A percentile compares a stretch with the other conserved stretches of the same genome.
These are phyloP conservation scores for Tylopilus sp. DNA, from an alignment of 768 basidiomycete species.

Conservation along the genomic window DNA sequence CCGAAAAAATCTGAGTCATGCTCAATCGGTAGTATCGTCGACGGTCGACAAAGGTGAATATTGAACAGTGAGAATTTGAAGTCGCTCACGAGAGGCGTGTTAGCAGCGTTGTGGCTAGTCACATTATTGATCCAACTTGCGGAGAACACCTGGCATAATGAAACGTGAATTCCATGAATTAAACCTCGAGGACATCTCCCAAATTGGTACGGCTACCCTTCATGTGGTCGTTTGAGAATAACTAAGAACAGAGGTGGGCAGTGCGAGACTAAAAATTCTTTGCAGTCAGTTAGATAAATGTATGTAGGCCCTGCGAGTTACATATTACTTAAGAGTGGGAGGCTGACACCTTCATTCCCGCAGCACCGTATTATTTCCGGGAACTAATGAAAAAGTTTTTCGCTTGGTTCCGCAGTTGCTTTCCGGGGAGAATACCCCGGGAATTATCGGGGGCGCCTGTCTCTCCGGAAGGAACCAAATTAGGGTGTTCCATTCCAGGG, in stretches of 20 bases:
- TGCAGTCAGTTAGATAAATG: too few relatives aligned
- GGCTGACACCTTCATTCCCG: neutral
- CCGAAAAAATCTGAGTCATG: slow-evolving; percentile 24
- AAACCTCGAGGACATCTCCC: neutral
- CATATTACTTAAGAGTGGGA: too few relatives aligned
- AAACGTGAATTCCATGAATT: slow-evolving; percentile 4
- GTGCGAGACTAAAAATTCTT: neutral
- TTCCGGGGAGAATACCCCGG: neutral
- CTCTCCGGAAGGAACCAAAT: neutral
- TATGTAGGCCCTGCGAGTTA: too few relatives aligned
- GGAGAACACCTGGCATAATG: slow-evolving; percentile 5
- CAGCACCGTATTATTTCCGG: neutral
- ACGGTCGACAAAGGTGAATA: slow-evolving; percentile 1
- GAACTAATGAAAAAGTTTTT: too few relatives aligned
- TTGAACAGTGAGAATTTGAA: neutral
- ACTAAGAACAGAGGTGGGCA: neutral
- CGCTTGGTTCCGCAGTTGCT: neutral
- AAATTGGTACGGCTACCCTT: too few relatives aligned
- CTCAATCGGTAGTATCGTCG: slow-evolving; percentile 9
- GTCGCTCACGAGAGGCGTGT: slow-evolving; percentile 5
- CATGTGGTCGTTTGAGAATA: neutral
- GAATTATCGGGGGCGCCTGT: neutral
- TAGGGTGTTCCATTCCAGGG: slow-evolving; percentile 4
- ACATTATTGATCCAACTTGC: neutral
- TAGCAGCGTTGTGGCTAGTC: slow-evolving; percentile 1